Evolutionary conservation across 208 protist species (phyloP).

Genomic region (Crithidia mellificae): DNA sequence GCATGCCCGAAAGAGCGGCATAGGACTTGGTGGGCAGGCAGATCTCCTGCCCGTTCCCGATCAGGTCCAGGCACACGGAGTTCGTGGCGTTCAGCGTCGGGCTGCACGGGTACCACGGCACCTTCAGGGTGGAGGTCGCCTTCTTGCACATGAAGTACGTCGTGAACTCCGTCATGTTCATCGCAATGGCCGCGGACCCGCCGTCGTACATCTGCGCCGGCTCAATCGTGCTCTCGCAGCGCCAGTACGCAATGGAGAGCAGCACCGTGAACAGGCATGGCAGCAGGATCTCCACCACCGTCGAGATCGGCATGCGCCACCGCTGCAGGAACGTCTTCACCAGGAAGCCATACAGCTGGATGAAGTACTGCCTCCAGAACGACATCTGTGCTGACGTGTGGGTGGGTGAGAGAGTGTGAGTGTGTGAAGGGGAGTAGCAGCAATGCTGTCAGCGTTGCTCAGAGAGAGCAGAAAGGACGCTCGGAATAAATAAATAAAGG

Average conservation of each 20-base stretch:
- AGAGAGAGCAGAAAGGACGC: conserved; percentile 8
- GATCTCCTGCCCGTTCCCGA: conserved; percentile 38
- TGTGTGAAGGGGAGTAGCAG: background rate
- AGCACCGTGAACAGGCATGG: conserved; percentile 67
- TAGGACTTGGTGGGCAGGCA: conserved; percentile 22
- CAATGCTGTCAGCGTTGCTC: background rate
- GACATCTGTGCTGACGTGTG: conserved; percentile 6
- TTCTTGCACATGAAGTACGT: conserved; percentile 30
- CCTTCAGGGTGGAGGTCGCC: conserved; percentile 10
- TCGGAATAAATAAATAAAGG: conserved; percentile 13
- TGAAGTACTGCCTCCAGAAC: conserved; percentile 37
- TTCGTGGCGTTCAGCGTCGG: background rate
- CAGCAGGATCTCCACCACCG: conserved; percentile 61
- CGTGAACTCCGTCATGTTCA: conserved; percentile 32
- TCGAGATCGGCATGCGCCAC: conserved; percentile 52
- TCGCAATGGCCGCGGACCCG: background rate
- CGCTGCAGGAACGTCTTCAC: conserved; percentile 69
- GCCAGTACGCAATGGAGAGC: conserved; percentile 62
- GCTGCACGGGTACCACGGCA: conserved; percentile 32
- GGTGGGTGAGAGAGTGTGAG: background rate
- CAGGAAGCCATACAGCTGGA: conserved; percentile 71
- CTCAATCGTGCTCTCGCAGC: conserved; percentile 27
- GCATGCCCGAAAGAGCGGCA: conserved; percentile 21
- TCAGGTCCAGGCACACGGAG: conserved; percentile 34
- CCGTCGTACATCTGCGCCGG: conserved; percentile 36